Evolutionary conservation across 2,329 filamentous ascomycete genomes (phyloP).

Genomic region (Zymoseptoria ardabiliae): DNA sequence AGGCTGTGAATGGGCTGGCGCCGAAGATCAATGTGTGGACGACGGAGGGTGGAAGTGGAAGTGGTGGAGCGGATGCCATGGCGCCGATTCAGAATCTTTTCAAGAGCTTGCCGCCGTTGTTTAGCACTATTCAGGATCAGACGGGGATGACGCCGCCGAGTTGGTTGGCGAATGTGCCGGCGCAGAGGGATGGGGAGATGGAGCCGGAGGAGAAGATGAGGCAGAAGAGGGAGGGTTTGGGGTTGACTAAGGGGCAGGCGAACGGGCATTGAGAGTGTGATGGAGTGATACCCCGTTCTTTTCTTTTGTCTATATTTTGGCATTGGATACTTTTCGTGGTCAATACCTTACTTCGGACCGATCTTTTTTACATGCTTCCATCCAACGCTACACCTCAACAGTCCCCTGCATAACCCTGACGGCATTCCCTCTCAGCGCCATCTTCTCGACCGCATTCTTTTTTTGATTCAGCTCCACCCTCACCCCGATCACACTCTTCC

Average conservation of each 20-base stretch:
- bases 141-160: conserved; percentile 73
- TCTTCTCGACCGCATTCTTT: conserved; percentile 31
- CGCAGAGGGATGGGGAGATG: conserved; percentile 11
- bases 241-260: not conserved
- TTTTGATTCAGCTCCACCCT: conserved; percentile 36
- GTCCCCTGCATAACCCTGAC: conserved; percentile 37
- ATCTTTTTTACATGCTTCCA: too few relatives aligned
- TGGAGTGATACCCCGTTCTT: not conserved
- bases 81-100: conserved; percentile 62
- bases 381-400: conserved; percentile 4
- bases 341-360: too few relatives aligned
- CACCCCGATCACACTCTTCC: conserved; percentile 43
- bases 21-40: conserved; percentile 92
- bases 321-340: not conserved
- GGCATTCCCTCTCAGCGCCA: conserved; percentile 39
- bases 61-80: conserved; percentile 47
- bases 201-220: not conserved
- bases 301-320: not conserved
- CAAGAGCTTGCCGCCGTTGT: conserved; percentile 73
- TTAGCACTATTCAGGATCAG: conserved; percentile 82
- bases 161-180: conserved; percentile 55
- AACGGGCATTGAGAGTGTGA: not conserved
- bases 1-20: conserved; percentile 66
- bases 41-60: conserved; percentile 51
- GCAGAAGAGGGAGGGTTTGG: not conserved